Conservation (phyloP, 2,329 filamentous ascomycete genomes). For the Botryotinia globosa region DNA sequence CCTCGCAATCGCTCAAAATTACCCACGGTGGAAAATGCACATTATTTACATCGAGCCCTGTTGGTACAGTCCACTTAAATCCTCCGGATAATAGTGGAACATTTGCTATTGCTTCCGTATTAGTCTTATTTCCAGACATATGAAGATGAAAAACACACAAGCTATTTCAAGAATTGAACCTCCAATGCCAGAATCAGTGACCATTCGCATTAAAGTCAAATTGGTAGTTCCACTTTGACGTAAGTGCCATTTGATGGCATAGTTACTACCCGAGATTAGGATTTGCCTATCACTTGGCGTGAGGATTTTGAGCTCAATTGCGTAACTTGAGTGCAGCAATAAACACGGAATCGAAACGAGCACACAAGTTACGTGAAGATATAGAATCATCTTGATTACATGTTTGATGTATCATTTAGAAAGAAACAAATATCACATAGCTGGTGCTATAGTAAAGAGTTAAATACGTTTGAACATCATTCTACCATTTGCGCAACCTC, state of each 20-base stretch:
- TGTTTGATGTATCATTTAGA: neutral
- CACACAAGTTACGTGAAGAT: neutral
- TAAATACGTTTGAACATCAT: neutral
- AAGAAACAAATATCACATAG: neutral
- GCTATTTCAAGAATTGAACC: conserved; percentile 7
- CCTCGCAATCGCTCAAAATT: conserved; percentile 3
- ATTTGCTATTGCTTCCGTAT: conserved; percentile 6
- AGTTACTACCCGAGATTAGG: neutral
- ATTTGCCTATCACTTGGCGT: conserved; percentile 3
- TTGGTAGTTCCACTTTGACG: neutral
- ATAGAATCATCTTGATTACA: neutral
- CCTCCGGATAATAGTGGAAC: neutral
- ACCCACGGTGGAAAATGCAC: conserved; percentile 16
- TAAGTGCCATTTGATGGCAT: neutral
- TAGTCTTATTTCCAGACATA: neutral
- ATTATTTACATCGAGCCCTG: conserved; percentile 17
- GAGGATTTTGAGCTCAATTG: conserved; percentile 1
- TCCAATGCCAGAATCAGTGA: neutral
- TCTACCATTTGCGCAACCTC: neutral
- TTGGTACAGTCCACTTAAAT: conserved; percentile 2
- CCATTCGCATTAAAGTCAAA: conserved; percentile 6
- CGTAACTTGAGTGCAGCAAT: neutral
- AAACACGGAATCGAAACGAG: neutral
- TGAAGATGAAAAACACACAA: conserved; percentile 5
- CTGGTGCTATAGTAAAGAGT: neutral